Percentiles rank a stretch among this genome's conserved stretches.
Conservation (phyloP, 306 rosid species). For the Lathyrus oleraceus region DNA sequence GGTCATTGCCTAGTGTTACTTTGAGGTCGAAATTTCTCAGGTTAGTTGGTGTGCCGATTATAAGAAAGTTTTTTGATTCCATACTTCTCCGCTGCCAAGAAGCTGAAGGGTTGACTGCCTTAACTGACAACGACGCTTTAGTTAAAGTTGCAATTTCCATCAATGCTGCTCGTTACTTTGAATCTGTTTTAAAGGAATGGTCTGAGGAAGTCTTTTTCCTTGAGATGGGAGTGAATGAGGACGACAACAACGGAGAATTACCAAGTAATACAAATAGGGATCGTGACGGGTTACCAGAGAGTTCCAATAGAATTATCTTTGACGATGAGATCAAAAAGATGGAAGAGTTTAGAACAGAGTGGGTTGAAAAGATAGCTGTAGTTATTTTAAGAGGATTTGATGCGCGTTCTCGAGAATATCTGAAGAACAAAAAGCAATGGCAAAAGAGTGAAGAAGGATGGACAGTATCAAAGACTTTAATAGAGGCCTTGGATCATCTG, state of each 20-base stretch:
- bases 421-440: slow-evolving; percentile 87
- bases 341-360: slow-evolving; percentile 67
- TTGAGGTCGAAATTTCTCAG: slow-evolving; percentile 80
- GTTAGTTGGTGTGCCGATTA: slow-evolving; percentile 61
- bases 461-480: slow-evolving; percentile 68
- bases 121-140: slow-evolving; percentile 78
- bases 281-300: slow-evolving; percentile 32
- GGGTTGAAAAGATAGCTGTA: slow-evolving; percentile 76
- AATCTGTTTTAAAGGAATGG: slow-evolving; percentile 81
- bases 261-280: slow-evolving; percentile 29
- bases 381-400: slow-evolving; percentile 89
- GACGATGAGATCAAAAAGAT: slow-evolving; percentile 66
- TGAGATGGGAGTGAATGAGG: slow-evolving; percentile 57
- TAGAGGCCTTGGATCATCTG: slow-evolving; percentile 75
- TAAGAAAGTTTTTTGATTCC: slow-evolving; percentile 56
- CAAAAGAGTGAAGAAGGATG: slow-evolving; percentile 76
- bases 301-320: slow-evolving; percentile 53
- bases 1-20: slow-evolving; percentile 61
- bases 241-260: slow-evolving; percentile 43
- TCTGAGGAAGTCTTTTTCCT: slow-evolving; percentile 80
- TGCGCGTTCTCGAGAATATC: slow-evolving; percentile 66
- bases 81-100: slow-evolving; percentile 86
- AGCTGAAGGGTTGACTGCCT: slow-evolving; percentile 94
- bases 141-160: slow-evolving; percentile 74
- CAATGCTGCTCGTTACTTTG: slow-evolving; percentile 76